Percentiles rank a stretch among this genome's conserved stretches.
Evolutionary conservation across 192 early-diverging fungal species (phyloP).

Genomic region (Obelidium mucronatum): DNA sequence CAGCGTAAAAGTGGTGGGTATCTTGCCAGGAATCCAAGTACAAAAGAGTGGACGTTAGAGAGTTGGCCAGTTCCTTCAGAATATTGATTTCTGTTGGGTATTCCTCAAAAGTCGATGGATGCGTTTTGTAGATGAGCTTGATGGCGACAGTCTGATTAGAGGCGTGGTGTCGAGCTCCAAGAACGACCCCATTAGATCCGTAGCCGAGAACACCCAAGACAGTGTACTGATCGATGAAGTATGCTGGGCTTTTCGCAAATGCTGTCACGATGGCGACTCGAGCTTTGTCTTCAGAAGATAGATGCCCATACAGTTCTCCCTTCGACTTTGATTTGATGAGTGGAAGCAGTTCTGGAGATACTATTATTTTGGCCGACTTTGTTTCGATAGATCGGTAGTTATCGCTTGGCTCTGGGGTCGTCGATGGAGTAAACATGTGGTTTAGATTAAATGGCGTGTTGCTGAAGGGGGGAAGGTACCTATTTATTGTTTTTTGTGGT

Average conservation of each 20-base stretch:
- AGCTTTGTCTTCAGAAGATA: not conserved
- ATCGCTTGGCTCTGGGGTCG: not conserved
- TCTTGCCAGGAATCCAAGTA: conserved; percentile 29
- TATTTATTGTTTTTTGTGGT: too few species aligned
- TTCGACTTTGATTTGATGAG: not conserved
- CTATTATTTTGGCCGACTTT: not conserved
- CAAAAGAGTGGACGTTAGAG: not conserved
- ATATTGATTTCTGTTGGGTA: conserved; percentile 25
- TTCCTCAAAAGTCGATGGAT: not conserved
- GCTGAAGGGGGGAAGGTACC: too few species aligned
- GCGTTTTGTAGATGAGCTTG: conserved; percentile 39
- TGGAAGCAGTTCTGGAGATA: not conserved
- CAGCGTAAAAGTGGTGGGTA: conserved; percentile 32
- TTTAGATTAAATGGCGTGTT: not conserved
- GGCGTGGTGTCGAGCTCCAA: not conserved
- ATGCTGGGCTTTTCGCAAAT: not conserved
- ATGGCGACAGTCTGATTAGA: conserved; percentile 6
- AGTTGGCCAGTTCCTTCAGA: not conserved
- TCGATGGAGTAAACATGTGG: not conserved
- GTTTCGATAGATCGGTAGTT: not conserved
- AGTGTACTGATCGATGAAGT: not conserved
- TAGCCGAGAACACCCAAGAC: conserved; percentile 19
- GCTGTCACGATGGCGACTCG: conserved; percentile 4
- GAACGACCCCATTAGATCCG: conserved; percentile 40
- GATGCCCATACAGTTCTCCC: not conserved